Evolutionary conservation across 768 basidiomycete species (phyloP), one percentile per base, ranked within the genome.

Genomic region (Paxillus involutus): DNA sequence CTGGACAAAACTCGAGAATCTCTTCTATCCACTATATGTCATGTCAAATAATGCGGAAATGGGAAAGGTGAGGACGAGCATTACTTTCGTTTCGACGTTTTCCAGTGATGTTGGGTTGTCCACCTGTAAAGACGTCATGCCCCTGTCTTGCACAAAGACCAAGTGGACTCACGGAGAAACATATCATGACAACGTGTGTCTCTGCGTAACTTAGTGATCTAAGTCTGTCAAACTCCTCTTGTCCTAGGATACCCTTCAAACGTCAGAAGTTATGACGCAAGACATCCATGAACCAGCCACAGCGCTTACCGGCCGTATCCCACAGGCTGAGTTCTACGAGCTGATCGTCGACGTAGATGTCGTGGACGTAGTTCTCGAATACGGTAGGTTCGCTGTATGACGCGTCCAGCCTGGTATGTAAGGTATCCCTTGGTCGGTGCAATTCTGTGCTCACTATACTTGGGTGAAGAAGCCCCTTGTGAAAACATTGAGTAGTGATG

Each of bases 281-380:
- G 40, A 47, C 50, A 44, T 33, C 16, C n/a, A 49, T 24, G 46
- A 47, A 51, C 29, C 37, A 24, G 21, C n/a, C 52, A 29, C 17
- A 39, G 55, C 33, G 51, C 66, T 55, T 61, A 94, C 96, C 95
- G 43, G 96, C 96, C 43, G 96, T 98, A 69, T 98, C 96, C 96
- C 96, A 98, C 58, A 98, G 68, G 67, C 93, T 92, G 42, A 99
- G 77, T 65, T 98, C 95, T 13, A 98, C 88, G 30, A 82, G 70
- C 62, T 92, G 88, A 33, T 92, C 93, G 59, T 98, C 94, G 26
- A 96, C 84, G 60, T 80, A 79, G 51, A 95, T 76, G 59, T 94
- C 91, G 68, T 95, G 91, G 11, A 96, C 94, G 64, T 96, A 94
- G 74, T 98, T 98, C 72, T 98, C 96, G 61, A 98, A 98, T 4